Base-by-base conservation (phyloP, 179 eudicot genomes). In the Corrigiola litoralis region DNA sequence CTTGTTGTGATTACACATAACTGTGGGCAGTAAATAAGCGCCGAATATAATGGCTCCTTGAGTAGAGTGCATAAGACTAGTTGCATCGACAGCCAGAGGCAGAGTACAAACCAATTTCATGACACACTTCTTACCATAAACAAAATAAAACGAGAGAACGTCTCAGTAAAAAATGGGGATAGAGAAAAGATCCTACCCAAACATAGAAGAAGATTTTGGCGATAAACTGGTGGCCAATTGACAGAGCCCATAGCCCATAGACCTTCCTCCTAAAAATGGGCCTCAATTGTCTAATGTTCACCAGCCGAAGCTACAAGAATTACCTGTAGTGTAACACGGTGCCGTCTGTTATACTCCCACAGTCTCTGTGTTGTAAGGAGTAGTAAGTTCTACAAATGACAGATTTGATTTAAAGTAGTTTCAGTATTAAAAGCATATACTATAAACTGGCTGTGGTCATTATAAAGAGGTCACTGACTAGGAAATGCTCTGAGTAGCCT, bases 161-260 rank as follows among this genome's bases (percentile, higher is more conserved):
- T 65, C 49, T 49, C 12, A 55, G 53, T 62, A 66, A 66, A 65
- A 47, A 48, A 36, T n/a, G 24, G 13, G 60, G 72, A 71, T 72
- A 73, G 63, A 57, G 69, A 82, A 79, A 82, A 77, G 81, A 82
- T 79, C 52, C 74, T 58, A 4, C 45, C 81, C 75, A n/a, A 57
- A 76, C 38, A 49, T 72, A 74, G 75, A 68, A 28, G 0, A 66
- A 21, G 75, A 80, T 70, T 61, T 61, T 36, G 34, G 9, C 58
- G 57, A 71, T 60, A 54, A 75, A 68, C 78, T 56, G 46, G 63
- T 69, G 78, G 82, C 67, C 70, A 78, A 72, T 75, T 46, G 59
- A 6, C 23, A 58, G 75, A 62, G 47, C 37, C 77, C 74, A 72
- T 53, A 1, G 40, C 10, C 67, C 57, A 65, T 49, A 6, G 34